Evolutionary conservation across 2,329 filamentous ascomycete genomes (phyloP).

Genomic region (Pseudogymnoascus sp.): DNA sequence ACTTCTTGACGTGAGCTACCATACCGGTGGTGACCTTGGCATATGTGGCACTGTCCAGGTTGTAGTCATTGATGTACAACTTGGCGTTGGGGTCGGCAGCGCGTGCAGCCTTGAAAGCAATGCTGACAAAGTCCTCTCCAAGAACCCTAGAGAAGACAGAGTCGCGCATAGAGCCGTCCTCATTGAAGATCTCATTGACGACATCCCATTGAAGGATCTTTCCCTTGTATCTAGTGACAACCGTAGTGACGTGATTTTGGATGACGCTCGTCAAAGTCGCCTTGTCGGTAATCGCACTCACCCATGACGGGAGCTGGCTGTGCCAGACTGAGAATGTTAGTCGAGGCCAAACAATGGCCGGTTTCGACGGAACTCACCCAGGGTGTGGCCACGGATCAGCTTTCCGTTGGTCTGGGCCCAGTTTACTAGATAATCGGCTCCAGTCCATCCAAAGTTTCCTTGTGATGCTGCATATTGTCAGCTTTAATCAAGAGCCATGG

Average conservation of each 20-base stretch:
- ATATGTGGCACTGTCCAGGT: conserved; percentile 50
- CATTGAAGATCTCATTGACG: conserved; percentile 55
- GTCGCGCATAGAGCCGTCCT: conserved; percentile 37
- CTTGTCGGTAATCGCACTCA: conserved; percentile 46
- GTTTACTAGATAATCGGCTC: conserved; percentile 51
- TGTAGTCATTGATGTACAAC: conserved; percentile 66
- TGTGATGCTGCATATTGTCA: conserved; percentile 22
- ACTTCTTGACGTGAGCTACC: conserved; percentile 36
- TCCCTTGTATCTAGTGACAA: conserved; percentile 53
- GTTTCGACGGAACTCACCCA: conserved; percentile 25
- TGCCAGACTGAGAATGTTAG: conserved; percentile 43
- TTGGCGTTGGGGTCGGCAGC: conserved; percentile 55
- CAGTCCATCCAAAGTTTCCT: conserved; percentile 46
- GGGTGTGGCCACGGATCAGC: conserved; percentile 56
- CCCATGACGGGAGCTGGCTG: conserved; percentile 51
- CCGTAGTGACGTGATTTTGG: conserved; percentile 49
- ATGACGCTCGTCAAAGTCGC: conserved; percentile 46
- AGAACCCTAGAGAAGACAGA: conserved; percentile 60
- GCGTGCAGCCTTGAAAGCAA: conserved; percentile 55
- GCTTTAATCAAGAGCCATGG: not conserved
- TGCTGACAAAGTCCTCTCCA: conserved; percentile 60
- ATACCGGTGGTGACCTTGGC: conserved; percentile 48
- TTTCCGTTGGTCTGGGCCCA: conserved; percentile 49
- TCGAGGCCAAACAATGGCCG: not conserved
- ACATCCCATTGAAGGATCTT: conserved; percentile 58